Evolutionary conservation across 768 basidiomycete species (phyloP), one percentile per base, ranked within the genome.

Genomic region (Cubamyces sp.): DNA sequence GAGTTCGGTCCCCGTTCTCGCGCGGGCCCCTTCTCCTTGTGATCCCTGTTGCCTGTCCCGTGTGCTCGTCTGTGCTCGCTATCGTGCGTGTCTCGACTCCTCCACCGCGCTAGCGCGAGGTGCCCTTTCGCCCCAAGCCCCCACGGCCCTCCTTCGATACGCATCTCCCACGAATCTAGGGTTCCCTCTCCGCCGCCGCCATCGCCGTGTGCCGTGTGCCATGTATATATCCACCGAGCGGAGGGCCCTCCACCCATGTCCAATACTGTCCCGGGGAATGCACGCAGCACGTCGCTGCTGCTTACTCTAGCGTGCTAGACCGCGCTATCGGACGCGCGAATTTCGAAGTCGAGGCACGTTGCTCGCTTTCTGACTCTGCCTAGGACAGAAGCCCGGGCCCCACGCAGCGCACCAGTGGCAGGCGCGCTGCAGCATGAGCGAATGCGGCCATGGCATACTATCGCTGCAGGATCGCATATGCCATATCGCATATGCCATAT

Each of bases 1-100:
- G 49, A 51, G 57, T 59, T 59, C 57, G 57, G 57, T 26, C 49
- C 49, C 49, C 49, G 49, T 59, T 59, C 57, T 59, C 19, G 41
- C 57, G 57, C 49, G 26, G 21, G 12, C 37, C 16, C 5, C 16
- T 41, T 51, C 42, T 41, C 26, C 23, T 30, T 51, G 49, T 42
- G 43, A 49, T 26, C 57, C 18, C 25, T 28, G 26, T 49, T 26
- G 30, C 46, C 57, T 39, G 47, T 30, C 48, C 48, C 48, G 57
- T 45, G 49, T 34, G 47, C 57, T 21, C 57, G 48, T 23, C 25
- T 6, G 12, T 40, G 6, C 26, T 41, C 48, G 57, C 57, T 57
- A 49, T 48, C 47, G 56, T 28, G 34, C 46, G 48, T 40, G 46
- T 34, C 55, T 57, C 46, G 55, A 40, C 46, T 41, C 51, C 37